These are phyloP conservation scores for Chalciporus chontae DNA, from an alignment of 768 basidiomycete genomes.

Conservation along the genomic window DNA sequence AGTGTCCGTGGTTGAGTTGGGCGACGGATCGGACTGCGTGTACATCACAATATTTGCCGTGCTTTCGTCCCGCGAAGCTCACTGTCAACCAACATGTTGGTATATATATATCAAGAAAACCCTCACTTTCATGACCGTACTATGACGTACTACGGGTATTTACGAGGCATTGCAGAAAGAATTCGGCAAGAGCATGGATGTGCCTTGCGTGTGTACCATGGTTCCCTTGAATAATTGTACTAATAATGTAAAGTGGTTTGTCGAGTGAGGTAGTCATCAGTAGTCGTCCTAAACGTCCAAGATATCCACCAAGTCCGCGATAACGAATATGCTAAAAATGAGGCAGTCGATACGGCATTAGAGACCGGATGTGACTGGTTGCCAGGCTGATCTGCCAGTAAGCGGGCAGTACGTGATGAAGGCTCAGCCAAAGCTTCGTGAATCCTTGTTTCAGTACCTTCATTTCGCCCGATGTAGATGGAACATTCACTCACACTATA, in stretches of 20 bases:
- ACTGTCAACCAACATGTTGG: too few relatives aligned
- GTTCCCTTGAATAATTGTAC: background rate
- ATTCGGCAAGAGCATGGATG: too few relatives aligned
- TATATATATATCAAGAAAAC: too few relatives aligned
- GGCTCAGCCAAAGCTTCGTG: conserved; percentile 13
- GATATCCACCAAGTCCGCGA: background rate
- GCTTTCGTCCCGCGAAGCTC: too few relatives aligned
- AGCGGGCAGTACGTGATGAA: conserved; percentile 14
- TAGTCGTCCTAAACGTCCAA: background rate
- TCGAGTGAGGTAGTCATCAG: background rate
- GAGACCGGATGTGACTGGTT: background rate
- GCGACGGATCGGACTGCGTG: background rate
- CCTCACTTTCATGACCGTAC: too few relatives aligned
- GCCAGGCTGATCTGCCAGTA: conserved; percentile 8
- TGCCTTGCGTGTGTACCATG: too few relatives aligned
- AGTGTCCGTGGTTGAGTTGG: conserved; percentile 20
- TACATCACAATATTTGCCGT: background rate
- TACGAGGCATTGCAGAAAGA: too few relatives aligned
- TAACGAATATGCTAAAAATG: background rate
- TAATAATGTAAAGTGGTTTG: background rate
- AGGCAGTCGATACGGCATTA: background rate
- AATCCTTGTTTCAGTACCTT: background rate
- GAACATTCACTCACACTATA: conserved; percentile 18
- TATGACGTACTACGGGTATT: too few relatives aligned
- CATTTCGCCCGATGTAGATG: background rate